phyloP scores from a whole-genome alignment of 345 rosid species.

The Eucalyptus erythrocorys region DNA sequence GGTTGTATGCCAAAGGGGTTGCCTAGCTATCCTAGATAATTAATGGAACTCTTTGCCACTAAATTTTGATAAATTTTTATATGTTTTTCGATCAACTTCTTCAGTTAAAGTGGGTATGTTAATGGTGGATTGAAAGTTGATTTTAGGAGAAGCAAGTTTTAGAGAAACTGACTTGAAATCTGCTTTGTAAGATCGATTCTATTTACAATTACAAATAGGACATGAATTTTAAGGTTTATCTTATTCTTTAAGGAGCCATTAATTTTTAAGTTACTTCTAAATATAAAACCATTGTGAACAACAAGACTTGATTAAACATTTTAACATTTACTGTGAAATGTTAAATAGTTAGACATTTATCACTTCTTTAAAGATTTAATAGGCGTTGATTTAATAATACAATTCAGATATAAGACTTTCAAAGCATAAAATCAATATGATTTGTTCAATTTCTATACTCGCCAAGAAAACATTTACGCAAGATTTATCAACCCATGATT shows the following conservation, averaged over 20 bases:
- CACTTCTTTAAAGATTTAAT: not conserved
- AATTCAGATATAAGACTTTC: not conserved
- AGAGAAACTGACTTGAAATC: not conserved
- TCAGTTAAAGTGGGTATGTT: not conserved
- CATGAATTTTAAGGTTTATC: not conserved
- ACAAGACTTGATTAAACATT: not conserved
- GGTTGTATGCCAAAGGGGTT: not conserved
- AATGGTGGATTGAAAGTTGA: not conserved
- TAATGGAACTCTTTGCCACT: not conserved
- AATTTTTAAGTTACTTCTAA: not conserved
- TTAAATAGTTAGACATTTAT: not conserved
- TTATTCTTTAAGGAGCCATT: not conserved
- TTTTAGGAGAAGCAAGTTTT: not conserved
- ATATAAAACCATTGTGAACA: not conserved
- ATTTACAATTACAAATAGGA: not conserved
- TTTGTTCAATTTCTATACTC: not conserved
- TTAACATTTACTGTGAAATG: not conserved
- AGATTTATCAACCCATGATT: not conserved
- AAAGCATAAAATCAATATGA: not conserved
- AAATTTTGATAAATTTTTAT: not conserved
- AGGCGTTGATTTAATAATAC: not conserved
- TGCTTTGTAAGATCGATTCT: not conserved
- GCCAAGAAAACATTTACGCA: not conserved
- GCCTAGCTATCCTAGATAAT: not conserved
- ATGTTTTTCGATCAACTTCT: not conserved